Evolutionary conservation across 257 asterid species (phyloP).

Genomic region (Ilex aquifolium): DNA sequence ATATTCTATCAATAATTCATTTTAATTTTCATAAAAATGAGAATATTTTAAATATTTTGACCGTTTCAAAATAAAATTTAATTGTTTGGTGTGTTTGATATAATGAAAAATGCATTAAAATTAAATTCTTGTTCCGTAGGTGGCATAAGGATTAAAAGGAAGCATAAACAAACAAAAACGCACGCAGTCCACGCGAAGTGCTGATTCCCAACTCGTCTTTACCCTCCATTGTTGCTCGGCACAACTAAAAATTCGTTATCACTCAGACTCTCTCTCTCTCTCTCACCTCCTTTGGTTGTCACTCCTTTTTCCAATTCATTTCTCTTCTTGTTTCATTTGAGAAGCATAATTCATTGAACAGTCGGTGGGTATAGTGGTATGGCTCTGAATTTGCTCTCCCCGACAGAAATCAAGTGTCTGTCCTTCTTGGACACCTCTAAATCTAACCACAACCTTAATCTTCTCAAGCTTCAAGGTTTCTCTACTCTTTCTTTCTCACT

Average conservation of each 20-base stretch:
- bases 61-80: too few relatives aligned
- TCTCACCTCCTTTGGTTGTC: neutral
- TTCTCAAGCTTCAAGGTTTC: conserved; percentile 50
- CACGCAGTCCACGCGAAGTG: neutral
- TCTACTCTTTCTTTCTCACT: neutral
- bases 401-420: conserved; percentile 61
- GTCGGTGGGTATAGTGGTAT: conserved; percentile 11
- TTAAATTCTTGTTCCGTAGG: too few relatives aligned
- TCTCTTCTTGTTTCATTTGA: neutral
- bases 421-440: conserved; percentile 81
- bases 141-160: too few relatives aligned
- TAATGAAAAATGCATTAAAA: too few relatives aligned
- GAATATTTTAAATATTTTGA: too few relatives aligned
- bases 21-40: too few relatives aligned
- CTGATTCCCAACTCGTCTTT: neutral
- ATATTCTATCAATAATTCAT: too few relatives aligned
- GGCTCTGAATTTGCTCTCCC: conserved; percentile 68
- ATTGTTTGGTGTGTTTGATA: too few relatives aligned
- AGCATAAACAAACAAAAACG: neutral
- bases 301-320: neutral
- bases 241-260: neutral
- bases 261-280: neutral
- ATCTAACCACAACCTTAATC: conserved; percentile 47
- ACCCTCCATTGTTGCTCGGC: neutral
- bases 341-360: neutral